These are phyloP conservation scores for Phytophthora idaei DNA, from an alignment of 352 stramenopile species.

Conservation along the genomic window DNA sequence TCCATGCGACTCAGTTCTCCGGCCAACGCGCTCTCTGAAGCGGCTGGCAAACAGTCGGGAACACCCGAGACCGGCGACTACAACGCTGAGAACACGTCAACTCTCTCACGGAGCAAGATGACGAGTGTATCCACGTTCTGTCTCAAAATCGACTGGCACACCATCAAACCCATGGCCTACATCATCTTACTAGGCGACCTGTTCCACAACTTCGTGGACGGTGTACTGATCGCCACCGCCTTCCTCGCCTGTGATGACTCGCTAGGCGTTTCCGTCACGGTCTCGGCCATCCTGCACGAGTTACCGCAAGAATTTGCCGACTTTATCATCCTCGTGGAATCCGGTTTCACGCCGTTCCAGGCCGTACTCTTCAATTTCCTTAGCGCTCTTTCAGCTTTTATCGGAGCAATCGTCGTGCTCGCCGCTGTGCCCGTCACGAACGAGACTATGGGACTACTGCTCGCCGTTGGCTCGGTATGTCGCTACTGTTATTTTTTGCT, in stretches of 20 bases:
- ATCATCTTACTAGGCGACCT: slow-evolving; percentile 85
- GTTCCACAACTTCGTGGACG: slow-evolving; percentile 92
- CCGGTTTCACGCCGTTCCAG: slow-evolving; percentile 63
- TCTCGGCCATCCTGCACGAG: slow-evolving; percentile 85
- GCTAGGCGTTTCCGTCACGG: slow-evolving; percentile 59
- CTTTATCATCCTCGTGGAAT: slow-evolving; percentile 85
- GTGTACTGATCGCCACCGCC: slow-evolving; percentile 66
- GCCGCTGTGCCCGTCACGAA: slow-evolving; percentile 58
- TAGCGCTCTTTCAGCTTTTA: slow-evolving; percentile 72
- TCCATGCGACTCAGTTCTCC: slow-evolving; percentile 31
- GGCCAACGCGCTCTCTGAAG: slow-evolving; percentile 3
- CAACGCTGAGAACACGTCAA: slow-evolving; percentile 11
- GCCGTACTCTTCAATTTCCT: slow-evolving; percentile 87
- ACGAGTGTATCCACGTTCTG: slow-evolving; percentile 30
- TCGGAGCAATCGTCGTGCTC: slow-evolving; percentile 73
- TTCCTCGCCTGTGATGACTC: slow-evolving; percentile 58
- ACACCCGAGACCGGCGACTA: slow-evolving; percentile 31
- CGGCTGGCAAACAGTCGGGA: slow-evolving; percentile 28
- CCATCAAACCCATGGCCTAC: slow-evolving; percentile 60
- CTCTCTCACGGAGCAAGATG: slow-evolving; percentile 17
- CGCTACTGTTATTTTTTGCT: not conserved
- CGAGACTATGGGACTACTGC: slow-evolving; percentile 70
- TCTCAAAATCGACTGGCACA: slow-evolving; percentile 41
- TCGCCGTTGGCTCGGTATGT: slow-evolving; percentile 79
- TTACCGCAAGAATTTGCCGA: slow-evolving; percentile 87